These are phyloP conservation scores for Amanita pallidorosea DNA, from an alignment of 768 basidiomycete genomes.

Conservation along the genomic window DNA sequence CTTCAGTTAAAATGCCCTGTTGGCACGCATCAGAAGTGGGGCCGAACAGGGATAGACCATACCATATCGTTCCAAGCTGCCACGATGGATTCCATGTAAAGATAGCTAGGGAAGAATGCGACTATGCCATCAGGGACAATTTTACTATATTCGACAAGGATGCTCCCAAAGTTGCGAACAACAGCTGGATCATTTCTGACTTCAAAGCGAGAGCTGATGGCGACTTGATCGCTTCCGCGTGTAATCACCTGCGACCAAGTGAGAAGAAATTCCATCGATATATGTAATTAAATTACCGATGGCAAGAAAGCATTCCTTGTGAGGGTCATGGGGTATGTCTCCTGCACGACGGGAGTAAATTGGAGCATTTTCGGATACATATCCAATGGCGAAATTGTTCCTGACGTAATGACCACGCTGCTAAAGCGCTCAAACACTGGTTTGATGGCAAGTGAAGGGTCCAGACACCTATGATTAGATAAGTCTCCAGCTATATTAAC, in stretches of 20 bases:
- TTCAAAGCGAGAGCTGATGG: conserved; percentile 97
- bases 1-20: conserved; percentile 96
- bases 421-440: conserved; percentile 98
- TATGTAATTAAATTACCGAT: conserved; percentile 42
- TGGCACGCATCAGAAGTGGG: neutral
- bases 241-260: conserved; percentile 71
- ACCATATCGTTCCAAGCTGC: conserved; percentile 99
- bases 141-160: conserved; percentile 95
- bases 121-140: conserved; percentile 98
- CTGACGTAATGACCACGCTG: conserved; percentile 96
- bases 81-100: conserved; percentile 99
- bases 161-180: conserved; percentile 96
- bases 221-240: conserved; percentile 95
- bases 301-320: conserved; percentile 95
- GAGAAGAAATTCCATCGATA: neutral
- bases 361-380: conserved; percentile 99
- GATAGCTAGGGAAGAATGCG: conserved; percentile 97
- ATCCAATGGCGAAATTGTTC: conserved; percentile 95
- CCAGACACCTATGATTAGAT: conserved; percentile 64
- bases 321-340: conserved; percentile 96
- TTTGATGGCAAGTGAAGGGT: conserved; percentile 94
- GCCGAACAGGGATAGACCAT: conserved; percentile 17
- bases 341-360: conserved; percentile 93
- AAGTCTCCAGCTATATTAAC: neutral
- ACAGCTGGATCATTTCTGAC: conserved; percentile 99